Conservation (phyloP, 148 eudicot species). For the Chenopodium berlandieri region DNA sequence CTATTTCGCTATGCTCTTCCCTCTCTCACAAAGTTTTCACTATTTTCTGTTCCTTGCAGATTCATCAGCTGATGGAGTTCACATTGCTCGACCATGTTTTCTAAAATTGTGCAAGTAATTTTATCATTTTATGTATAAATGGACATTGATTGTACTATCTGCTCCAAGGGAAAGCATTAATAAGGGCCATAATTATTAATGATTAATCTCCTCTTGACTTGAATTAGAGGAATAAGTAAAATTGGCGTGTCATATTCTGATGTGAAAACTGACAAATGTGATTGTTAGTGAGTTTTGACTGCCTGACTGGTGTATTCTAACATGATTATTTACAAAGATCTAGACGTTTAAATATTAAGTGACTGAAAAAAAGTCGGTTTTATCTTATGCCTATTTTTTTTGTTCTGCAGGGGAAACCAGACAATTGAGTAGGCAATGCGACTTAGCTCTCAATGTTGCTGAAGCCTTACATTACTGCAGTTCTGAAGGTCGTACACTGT, state of each 20-base stretch:
- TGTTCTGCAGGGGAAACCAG: too few relatives aligned
- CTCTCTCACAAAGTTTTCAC: too few relatives aligned
- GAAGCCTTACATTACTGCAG: too few relatives aligned
- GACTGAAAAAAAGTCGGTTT: neutral
- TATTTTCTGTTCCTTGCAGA: neutral
- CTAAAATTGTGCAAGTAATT: neutral
- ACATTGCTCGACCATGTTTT: constrained; percentile 2
- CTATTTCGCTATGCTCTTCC: too few relatives aligned
- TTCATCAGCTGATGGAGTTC: neutral
- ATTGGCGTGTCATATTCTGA: neutral
- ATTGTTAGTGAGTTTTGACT: too few relatives aligned
- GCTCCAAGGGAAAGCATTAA: neutral
- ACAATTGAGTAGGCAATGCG: too few relatives aligned
- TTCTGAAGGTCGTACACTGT: too few relatives aligned
- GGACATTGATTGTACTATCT: neutral
- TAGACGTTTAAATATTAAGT: neutral
- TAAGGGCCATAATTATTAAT: neutral
- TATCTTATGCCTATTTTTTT: too few relatives aligned
- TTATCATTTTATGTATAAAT: too few relatives aligned
- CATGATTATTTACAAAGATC: neutral
- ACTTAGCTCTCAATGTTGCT: too few relatives aligned
- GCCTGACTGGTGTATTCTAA: too few relatives aligned
- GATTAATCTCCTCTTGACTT: neutral
- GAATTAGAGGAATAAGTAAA: neutral
- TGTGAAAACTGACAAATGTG: neutral